Base-by-base conservation (phyloP, 2,329 filamentous ascomycete species). In the Colletotrichum abscissum region DNA sequence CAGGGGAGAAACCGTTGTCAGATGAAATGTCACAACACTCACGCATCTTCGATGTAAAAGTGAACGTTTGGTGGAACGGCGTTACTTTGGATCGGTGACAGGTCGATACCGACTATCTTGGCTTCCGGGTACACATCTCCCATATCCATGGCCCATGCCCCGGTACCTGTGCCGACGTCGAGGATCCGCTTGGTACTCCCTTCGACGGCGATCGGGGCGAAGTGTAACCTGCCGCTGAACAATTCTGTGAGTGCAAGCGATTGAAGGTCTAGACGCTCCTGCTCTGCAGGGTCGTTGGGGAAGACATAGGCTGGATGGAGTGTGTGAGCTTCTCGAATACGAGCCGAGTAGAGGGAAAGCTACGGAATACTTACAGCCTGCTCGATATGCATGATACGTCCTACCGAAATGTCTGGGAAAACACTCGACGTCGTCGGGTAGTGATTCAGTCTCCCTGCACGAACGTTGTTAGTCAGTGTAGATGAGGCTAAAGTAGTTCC, bases 11-110 rank as follows among this genome's bases (percentile, higher is more conserved):
- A 30, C 26, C 24, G 1, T 6, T 14, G 8, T 4, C 16, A 46
- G 33, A 6, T 11, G 14, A 16, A 7, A 9, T 19, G 38, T 22
- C 52, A 28, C 26, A 42, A 42, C 9, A 79, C 82, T 76, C 78
- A 82, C 81, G 82, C 83, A 77, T 95, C 93, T 78, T 95, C 92
- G 58, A 95, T 88, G 73, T 91, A 90, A 76, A 95, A 95, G 74
- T 91, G 89, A 16, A 95, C 92, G 75, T 95, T 95, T 22, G 89
- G 88, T 0, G 93, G 93, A 1, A 94, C 91, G 60, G 88, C 85
- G 5, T 83, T 83, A 2, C 92, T 91, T 78, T 94, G 92, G 30
- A 93, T 91, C 1, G 92, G 91, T 1, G 91, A 93, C 6, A 94
- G 84, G 77, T 94, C 92, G 9, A 89, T 92, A 38, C 91, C 92